Evolutionary conservation across 306 rosid species (phyloP), one percentile per base, ranked within the genome.

Genomic region (Cucumis melo): DNA sequence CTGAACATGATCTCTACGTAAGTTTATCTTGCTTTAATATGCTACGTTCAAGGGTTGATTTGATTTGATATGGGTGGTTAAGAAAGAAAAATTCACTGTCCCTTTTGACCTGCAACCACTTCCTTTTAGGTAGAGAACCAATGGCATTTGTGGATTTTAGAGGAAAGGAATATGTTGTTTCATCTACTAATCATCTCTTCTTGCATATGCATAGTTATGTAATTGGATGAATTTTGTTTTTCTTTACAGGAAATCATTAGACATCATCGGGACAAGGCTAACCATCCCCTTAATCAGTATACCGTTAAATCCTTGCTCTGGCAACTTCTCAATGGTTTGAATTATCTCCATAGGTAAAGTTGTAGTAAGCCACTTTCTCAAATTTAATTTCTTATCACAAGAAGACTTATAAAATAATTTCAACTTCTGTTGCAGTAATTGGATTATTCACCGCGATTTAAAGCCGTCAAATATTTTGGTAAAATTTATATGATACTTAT

Each of bases 381-480:
- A 66, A 50, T 20, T 76, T 83, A 34, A 50, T 77, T 66, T 80
- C 73, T 39, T 20, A 56, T 54, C 7, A 55, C 50, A 32, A 34
- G 71, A 48, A 70, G 38, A 29, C 67, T 75, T 74, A 74, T 76
- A 54, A 65, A 80, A 72, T 55, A 29, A 73, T 73, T 79, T 77
- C 46, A 70, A 68, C 73, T 80, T 66, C 77, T 79, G 55, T 58
- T 85, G 87, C 79, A 93, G 98, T 78, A 93, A 93, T 78, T 93
- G 98, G 98, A 93, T 93, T 56, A 87, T 90, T 74, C 98, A 93
- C 85, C 91, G 98, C 3, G 98, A 93, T 84, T 77, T 93, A 65
- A 93, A 93, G 91, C 98, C 98, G 13, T 93, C 98, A 15, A 93
- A 93, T 85, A 93, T 93, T 81, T 78, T 93, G 98, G 98, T 93